Conservation (phyloP, 768 basidiomycete species). For the Lactifluus hygrophoroides region DNA sequence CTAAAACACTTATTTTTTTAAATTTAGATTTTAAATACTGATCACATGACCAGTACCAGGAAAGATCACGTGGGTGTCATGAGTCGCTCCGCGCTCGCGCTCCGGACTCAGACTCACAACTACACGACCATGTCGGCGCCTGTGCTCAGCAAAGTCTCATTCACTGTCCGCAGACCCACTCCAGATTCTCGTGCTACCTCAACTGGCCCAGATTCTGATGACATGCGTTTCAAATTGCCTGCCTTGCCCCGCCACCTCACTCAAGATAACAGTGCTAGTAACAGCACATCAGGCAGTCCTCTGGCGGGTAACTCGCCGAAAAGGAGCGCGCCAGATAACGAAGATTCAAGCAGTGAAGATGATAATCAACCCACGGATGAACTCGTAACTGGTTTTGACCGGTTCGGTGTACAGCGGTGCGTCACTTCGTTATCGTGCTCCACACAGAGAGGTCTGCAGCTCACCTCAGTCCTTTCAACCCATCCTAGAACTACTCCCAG, state of each 20-base stretch:
- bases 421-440: slow-evolving; percentile 30
- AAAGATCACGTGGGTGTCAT: neutral
- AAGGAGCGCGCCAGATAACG: slow-evolving; percentile 28
- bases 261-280: slow-evolving; percentile 29
- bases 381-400: slow-evolving; percentile 63
- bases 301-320: slow-evolving; percentile 48
- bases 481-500: slow-evolving; percentile 39
- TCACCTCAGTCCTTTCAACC: slow-evolving; percentile 48
- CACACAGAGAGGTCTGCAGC: slow-evolving; percentile 47
- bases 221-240: slow-evolving; percentile 45
- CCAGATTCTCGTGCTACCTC: slow-evolving; percentile 56
- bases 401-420: slow-evolving; percentile 79
- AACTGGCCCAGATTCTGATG: slow-evolving; percentile 55
- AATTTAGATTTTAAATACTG: too few relatives aligned
- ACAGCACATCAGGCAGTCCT: slow-evolving; percentile 44
- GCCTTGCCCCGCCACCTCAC: slow-evolving; percentile 51
- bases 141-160: slow-evolving; percentile 52
- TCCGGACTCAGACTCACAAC: neutral
- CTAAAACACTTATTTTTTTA: too few relatives aligned
- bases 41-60: too few relatives aligned
- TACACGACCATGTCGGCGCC: slow-evolving; percentile 15
- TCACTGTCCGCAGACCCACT: slow-evolving; percentile 76
- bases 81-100: neutral
- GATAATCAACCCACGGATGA: slow-evolving; percentile 46
- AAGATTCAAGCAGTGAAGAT: slow-evolving; percentile 53